Conservation (phyloP, 2,329 filamentous ascomycete species). For the Cytospora piceae region DNA sequence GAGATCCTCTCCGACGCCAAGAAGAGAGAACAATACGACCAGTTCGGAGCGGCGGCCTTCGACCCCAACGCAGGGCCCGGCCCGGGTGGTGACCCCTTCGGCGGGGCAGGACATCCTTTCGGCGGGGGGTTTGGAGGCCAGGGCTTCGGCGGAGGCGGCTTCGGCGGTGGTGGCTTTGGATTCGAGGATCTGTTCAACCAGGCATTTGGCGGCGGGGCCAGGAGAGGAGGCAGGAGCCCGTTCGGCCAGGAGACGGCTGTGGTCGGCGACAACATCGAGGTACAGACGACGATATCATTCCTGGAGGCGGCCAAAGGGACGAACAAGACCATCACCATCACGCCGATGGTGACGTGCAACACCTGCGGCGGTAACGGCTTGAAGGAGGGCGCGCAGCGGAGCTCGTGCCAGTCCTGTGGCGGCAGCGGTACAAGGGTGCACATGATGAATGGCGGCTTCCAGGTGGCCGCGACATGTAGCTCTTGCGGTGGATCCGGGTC, state of each 20-base stretch:
- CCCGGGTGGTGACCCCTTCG: constrained; percentile 63
- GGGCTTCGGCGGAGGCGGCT: constrained; percentile 66
- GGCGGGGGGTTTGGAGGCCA: constrained; percentile 52
- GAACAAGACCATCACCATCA: constrained; percentile 84
- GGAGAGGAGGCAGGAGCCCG: constrained; percentile 60
- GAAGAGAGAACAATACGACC: constrained; percentile 91
- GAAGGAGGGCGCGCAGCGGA: constrained; percentile 76
- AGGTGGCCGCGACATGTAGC: constrained; percentile 89
- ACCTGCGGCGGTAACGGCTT: constrained; percentile 84
- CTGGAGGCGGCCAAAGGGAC: constrained; percentile 94
- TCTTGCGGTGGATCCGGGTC: constrained; percentile 80
- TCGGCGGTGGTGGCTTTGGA: constrained; percentile 14
- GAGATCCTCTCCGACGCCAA: constrained; percentile 90
- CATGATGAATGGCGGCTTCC: constrained; percentile 90
- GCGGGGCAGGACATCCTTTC: constrained; percentile 68
- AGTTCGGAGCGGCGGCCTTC: constrained; percentile 86
- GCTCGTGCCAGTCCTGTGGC: constrained; percentile 77
- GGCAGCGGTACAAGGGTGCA: constrained; percentile 87
- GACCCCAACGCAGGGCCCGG: constrained; percentile 72
- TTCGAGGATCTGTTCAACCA: constrained; percentile 95
- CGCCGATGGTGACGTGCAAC: constrained; percentile 77
- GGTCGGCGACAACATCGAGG: constrained; percentile 95
- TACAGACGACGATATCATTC: constrained; percentile 90
- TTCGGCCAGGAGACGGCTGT: constrained; percentile 75
- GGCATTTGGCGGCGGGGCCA: constrained; percentile 66